These are phyloP conservation scores for Symmetrospora coprosmae DNA, from an alignment of 768 basidiomycete species.

Conservation along the genomic window DNA sequence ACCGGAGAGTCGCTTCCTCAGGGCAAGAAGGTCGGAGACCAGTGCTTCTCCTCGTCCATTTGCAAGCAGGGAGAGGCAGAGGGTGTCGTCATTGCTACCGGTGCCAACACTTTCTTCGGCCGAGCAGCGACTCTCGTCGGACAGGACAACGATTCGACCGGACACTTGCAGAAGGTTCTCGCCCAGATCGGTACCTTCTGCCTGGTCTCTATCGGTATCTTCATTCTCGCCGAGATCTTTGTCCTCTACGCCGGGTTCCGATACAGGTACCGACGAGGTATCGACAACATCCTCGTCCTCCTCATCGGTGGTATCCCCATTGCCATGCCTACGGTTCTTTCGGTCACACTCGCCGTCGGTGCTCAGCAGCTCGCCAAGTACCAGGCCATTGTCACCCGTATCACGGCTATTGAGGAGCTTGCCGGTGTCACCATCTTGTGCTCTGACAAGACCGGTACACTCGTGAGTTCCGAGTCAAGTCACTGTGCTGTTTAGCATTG, in stretches of 20 bases:
- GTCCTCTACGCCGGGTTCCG: conserved; percentile 82
- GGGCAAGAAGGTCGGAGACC: conserved; percentile 81
- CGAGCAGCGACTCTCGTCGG: conserved; percentile 95
- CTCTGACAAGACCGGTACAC: conserved; percentile 64
- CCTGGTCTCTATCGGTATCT: conserved; percentile 85
- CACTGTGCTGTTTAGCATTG: conserved; percentile 32
- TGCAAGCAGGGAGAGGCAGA: conserved; percentile 99
- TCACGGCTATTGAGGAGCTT: conserved; percentile 95
- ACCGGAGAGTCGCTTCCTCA: conserved; percentile 93
- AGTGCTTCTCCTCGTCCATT: conserved; percentile 97
- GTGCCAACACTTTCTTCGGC: conserved; percentile 94
- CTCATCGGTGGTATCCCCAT: conserved; percentile 99
- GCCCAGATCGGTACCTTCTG: conserved; percentile 98
- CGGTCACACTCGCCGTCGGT: conserved; percentile 95
- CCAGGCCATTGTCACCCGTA: conserved; percentile 99
- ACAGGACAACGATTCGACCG: conserved; percentile 91
- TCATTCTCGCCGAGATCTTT: conserved; percentile 81
- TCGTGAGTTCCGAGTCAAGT: neutral
- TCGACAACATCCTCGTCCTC: conserved; percentile 93
- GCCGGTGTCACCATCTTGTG: conserved; percentile 97
- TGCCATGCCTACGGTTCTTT: conserved; percentile 97
- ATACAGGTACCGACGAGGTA: conserved; percentile 82
- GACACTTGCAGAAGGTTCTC: conserved; percentile 96
- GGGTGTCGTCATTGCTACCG: conserved; percentile 95
- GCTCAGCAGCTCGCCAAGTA: conserved; percentile 97